These are phyloP conservation scores for Histomonas meleagridis DNA, from an alignment of 208 protist genomes.

Conservation along the genomic window DNA sequence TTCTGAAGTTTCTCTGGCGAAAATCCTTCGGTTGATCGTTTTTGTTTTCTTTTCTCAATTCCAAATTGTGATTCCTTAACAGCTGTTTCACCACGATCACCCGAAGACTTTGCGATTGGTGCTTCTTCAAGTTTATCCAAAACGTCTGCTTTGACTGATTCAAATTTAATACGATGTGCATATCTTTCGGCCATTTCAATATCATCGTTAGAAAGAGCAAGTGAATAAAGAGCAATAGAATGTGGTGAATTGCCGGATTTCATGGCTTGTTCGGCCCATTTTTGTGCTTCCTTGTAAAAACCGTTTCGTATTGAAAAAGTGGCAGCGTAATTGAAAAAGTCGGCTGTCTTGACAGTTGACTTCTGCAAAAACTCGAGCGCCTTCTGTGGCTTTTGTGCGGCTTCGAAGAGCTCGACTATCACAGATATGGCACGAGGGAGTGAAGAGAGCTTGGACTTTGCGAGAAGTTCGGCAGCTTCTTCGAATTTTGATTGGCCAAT, in stretches of 20 bases:
- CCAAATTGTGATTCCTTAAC: background rate
- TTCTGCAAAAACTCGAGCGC: background rate
- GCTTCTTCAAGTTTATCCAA: background rate
- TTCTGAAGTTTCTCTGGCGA: background rate
- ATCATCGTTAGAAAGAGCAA: background rate
- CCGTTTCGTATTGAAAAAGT: background rate
- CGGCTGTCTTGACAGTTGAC: background rate
- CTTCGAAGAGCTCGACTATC: background rate
- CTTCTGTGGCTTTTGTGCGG: background rate
- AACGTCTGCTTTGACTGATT: background rate
- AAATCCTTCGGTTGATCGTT: background rate
- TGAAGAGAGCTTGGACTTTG: background rate
- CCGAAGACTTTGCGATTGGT: background rate
- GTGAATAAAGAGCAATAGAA: background rate
- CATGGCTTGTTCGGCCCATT: background rate
- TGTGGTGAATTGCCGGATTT: background rate
- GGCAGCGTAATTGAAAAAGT: background rate
- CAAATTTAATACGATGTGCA: background rate
- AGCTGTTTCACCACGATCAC: background rate
- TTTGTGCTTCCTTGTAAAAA: background rate
- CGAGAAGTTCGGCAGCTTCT: background rate
- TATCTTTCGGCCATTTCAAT: conserved; percentile 20
- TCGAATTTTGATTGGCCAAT: background rate
- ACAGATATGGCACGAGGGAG: background rate
- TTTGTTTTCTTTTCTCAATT: background rate